Percentiles rank a stretch among this genome's conserved stretches.
Evolutionary conservation across 2,329 filamentous ascomycete species (phyloP).

Genomic region (Aureobasidium uvarum): DNA sequence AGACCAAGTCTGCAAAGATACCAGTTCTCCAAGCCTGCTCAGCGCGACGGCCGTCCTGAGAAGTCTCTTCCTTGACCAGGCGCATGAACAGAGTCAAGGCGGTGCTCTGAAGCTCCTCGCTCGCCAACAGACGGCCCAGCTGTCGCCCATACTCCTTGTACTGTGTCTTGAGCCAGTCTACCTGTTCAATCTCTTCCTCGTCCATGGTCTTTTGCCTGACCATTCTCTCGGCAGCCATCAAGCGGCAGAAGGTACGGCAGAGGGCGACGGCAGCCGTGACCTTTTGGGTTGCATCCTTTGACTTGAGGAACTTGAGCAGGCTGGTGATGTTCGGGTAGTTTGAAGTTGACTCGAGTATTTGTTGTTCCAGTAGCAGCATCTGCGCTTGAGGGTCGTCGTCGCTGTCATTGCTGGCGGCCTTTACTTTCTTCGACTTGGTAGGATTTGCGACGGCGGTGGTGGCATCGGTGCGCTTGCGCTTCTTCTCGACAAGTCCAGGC

Average conservation of each 20-base stretch:
- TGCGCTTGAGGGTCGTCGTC: slow-evolving; percentile 58
- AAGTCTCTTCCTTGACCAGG: slow-evolving; percentile 73
- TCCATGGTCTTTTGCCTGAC: slow-evolving; percentile 62
- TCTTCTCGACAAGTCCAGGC: slow-evolving; percentile 41
- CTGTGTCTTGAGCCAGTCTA: slow-evolving; percentile 74
- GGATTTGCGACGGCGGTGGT: slow-evolving; percentile 29
- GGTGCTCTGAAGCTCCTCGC: slow-evolving; percentile 62
- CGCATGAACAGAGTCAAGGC: slow-evolving; percentile 79
- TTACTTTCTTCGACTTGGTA: slow-evolving; percentile 42
- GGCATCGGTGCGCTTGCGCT: slow-evolving; percentile 44
- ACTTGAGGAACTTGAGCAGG: slow-evolving; percentile 60
- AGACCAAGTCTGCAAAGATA: slow-evolving; percentile 62
- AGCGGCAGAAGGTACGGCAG: slow-evolving; percentile 79
- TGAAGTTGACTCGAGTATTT: slow-evolving; percentile 80
- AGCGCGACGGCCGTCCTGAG: slow-evolving; percentile 48
- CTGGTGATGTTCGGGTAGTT: slow-evolving; percentile 88
- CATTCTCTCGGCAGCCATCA: slow-evolving; percentile 72
- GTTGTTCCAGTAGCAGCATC: slow-evolving; percentile 73
- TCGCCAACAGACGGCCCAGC: slow-evolving; percentile 60
- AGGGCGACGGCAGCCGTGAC: slow-evolving; percentile 71
- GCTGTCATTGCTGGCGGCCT: slow-evolving; percentile 32
- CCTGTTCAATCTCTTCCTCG: slow-evolving; percentile 71
- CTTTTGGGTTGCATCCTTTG: slow-evolving; percentile 54
- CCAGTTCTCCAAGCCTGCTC: slow-evolving; percentile 67
- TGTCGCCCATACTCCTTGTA: slow-evolving; percentile 64